Conservation (phyloP, 192 early-diverging fungal species). For the Oehlia diaphana region DNA sequence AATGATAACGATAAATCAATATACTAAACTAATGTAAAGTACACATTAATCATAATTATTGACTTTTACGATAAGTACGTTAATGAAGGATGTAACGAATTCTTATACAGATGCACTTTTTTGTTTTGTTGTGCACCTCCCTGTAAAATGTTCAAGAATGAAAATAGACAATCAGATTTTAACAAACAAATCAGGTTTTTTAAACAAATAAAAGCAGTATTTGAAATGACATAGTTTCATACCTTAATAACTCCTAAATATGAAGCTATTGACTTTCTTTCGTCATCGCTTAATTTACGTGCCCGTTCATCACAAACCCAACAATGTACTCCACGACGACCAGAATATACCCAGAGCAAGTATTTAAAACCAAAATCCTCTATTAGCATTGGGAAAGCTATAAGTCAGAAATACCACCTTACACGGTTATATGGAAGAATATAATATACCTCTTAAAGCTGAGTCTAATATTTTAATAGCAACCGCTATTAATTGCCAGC, state of each 20-base stretch:
- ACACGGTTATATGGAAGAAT: background rate
- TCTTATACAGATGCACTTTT: constrained; percentile 69
- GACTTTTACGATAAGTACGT: constrained; percentile 40
- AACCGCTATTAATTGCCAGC: constrained; percentile 93
- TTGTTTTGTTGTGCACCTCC: constrained; percentile 72
- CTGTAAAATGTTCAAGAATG: constrained; percentile 30
- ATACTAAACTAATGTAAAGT: background rate
- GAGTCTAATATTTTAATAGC: constrained; percentile 84
- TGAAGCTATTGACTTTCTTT: constrained; percentile 78
- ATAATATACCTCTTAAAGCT: constrained; percentile 58
- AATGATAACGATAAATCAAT: background rate
- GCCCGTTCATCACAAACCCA: constrained; percentile 95
- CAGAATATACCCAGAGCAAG: constrained; percentile 93
- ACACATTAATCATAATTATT: constrained; percentile 27
- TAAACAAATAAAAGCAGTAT: background rate
- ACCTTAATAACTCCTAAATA: constrained; percentile 80
- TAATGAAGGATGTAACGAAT: constrained; percentile 69
- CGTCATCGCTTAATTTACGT: constrained; percentile 70
- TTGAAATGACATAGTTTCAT: background rate
- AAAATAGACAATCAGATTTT: background rate
- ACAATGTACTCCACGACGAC: constrained; percentile 97
- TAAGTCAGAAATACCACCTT: background rate
- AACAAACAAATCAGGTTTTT: background rate
- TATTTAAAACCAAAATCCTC: constrained; percentile 97
- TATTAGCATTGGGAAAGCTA: background rate